These are phyloP conservation scores for Plasmodium malariae DNA, from an alignment of 169 alveolate genomes.

Conservation along the genomic window DNA sequence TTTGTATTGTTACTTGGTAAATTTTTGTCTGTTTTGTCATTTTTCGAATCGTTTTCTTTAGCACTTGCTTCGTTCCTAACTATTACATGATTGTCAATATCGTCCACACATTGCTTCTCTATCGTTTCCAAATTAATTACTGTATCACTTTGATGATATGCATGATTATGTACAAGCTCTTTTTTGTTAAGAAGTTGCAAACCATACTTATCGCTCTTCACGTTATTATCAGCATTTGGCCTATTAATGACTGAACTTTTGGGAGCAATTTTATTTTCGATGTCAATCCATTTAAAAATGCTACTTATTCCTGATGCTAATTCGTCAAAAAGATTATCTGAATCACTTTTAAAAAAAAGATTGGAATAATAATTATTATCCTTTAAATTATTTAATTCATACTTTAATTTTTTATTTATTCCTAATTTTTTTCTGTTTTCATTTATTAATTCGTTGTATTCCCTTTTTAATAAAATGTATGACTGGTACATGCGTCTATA, in stretches of 20 bases:
- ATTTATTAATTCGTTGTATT: conserved; percentile 23
- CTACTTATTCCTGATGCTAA: conserved; percentile 56
- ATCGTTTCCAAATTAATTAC: no score
- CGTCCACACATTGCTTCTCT: no score
- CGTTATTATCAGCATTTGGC: not conserved
- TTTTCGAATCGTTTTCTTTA: no score
- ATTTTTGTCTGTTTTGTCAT: no score
- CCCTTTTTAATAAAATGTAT: conserved; percentile 34
- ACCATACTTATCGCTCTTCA: not conserved
- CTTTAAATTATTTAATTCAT: conserved; percentile 58
- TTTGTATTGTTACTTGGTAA: no score
- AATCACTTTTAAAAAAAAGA: conserved; percentile 42
- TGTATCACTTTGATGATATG: no score
- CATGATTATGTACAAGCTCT: not conserved
- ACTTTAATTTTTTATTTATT: conserved; percentile 61
- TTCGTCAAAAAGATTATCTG: conserved; percentile 73
- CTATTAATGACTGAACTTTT: not conserved
- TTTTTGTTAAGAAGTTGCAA: not conserved
- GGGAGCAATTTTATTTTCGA: conserved; percentile 39
- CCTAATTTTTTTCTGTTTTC: conserved; percentile 36
- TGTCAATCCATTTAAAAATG: conserved; percentile 70
- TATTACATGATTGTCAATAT: no score
- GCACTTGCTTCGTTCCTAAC: no score
- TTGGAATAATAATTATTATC: conserved; percentile 59
- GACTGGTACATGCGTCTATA: conserved; percentile 76